These are phyloP conservation scores for Blastomyces silverae DNA, from an alignment of 2,329 filamentous ascomycete genomes.

Conservation along the genomic window DNA sequence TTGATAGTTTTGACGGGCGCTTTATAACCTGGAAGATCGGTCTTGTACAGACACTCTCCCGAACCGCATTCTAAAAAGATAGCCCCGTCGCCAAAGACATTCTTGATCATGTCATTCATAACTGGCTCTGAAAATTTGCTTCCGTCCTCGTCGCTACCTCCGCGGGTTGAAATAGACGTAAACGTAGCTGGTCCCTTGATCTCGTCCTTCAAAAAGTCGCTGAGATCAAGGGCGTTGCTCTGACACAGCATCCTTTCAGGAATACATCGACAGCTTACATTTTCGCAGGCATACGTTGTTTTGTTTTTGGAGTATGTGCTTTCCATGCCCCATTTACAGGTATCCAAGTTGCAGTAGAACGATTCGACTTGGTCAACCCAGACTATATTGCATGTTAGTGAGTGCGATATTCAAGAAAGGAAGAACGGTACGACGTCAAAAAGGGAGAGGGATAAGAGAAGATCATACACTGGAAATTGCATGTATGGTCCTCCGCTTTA, in stretches of 20 bases:
- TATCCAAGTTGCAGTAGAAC: slow-evolving; percentile 87
- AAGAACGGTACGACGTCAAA: neutral
- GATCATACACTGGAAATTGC: slow-evolving; percentile 84
- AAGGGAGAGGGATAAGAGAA: neutral
- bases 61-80: slow-evolving; percentile 76
- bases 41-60: slow-evolving; percentile 89
- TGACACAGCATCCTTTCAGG: slow-evolving; percentile 90
- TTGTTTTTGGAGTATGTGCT: slow-evolving; percentile 65
- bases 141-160: slow-evolving; percentile 55
- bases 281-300: slow-evolving; percentile 77
- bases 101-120: slow-evolving; percentile 84
- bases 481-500: slow-evolving; percentile 63
- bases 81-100: slow-evolving; percentile 83
- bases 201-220: slow-evolving; percentile 72
- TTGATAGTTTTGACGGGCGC: slow-evolving; percentile 91
- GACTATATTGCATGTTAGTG: slow-evolving; percentile 49
- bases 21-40: slow-evolving; percentile 85
- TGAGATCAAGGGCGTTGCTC: slow-evolving; percentile 81
- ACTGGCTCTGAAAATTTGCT: slow-evolving; percentile 85
- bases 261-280: slow-evolving; percentile 81
- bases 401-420: neutral
- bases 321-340: slow-evolving; percentile 66
- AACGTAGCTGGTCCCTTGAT: slow-evolving; percentile 88
- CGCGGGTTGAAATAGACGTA: slow-evolving; percentile 55
- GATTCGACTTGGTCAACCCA: slow-evolving; percentile 94